Base-by-base conservation (phyloP, 2,329 filamentous ascomycete genomes). In the Colletotrichum viniferum region DNA sequence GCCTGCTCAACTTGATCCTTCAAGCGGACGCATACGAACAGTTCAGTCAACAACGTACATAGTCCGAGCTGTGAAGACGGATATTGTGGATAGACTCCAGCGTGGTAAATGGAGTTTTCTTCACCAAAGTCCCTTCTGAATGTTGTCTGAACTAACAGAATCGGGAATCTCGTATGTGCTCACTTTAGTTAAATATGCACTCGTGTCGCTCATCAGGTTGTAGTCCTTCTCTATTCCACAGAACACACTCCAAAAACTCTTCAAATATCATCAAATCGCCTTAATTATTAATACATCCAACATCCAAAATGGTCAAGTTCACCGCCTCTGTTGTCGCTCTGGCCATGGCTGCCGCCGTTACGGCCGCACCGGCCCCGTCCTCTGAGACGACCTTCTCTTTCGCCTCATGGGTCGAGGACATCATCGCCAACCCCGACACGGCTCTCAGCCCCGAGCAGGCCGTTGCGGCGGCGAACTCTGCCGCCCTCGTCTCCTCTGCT, bases 321-420 rank as follows among this genome's bases (percentile, higher is more conserved):
- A 36, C 43, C 8, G 12, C 64, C 48, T 67, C 48, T 21, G 0
- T 67, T 24, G 3, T 67, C 28, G 48, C 64, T 14, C 1, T 67
- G 30, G 64, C 30, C 43, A 36, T 67, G 64, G 64, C 64, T 26
- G 64, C 30, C 28, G 30, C 64, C 5, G 48, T 67, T 4, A 14
- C 64, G 14, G 64, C 64, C 48, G 64, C 64, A 36, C 64, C 64
- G 14, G 64, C 64, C 43, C 48, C 48, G 16, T 26, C 48, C 12
- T 67, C 64, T 7, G 18, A 67, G 64, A 67, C 64, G 48, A 67
- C 68, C 68, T 71, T 71, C n/a, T 71, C 68, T 32, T 71, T 71
- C 60, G 68, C 38, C n/a, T 30, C 55, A 21, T 71, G 68, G 68
- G 68, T 71, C 38, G 68, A 71, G 16, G 58, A 71, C 68, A 71